Evolutionary conservation across 2,329 filamentous ascomycete genomes (phyloP).

Genomic region (Fusarium anguioides): DNA sequence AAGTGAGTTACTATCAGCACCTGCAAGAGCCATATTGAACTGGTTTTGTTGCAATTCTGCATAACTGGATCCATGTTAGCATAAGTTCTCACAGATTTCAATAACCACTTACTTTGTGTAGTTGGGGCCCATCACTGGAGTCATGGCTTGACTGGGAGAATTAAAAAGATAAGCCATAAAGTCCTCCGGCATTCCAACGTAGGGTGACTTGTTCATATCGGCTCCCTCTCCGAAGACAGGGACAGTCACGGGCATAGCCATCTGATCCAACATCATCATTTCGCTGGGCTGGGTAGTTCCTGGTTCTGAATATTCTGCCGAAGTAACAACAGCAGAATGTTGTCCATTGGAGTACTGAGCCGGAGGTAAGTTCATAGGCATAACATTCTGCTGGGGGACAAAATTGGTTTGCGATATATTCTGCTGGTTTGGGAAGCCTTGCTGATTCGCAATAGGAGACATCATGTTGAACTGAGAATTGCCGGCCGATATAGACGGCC

Average conservation of each 20-base stretch:
- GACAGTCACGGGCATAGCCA: constrained; percentile 74
- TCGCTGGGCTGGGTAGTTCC: constrained; percentile 60
- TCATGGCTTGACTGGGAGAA: constrained; percentile 48
- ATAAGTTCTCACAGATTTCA: neutral
- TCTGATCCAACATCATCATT: constrained; percentile 71
- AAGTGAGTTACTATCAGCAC: constrained; percentile 58
- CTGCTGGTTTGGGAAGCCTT: constrained; percentile 61
- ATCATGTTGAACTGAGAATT: constrained; percentile 63
- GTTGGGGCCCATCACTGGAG: constrained; percentile 60
- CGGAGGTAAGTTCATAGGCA: constrained; percentile 71
- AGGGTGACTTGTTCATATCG: constrained; percentile 83
- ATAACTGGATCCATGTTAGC: constrained; percentile 57
- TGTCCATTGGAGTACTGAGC: constrained; percentile 62
- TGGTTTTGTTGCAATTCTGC: constrained; percentile 60
- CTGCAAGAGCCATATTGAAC: constrained; percentile 59
- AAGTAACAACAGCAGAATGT: constrained; percentile 47
- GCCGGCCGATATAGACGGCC: constrained; percentile 60
- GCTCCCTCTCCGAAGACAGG: constrained; percentile 89
- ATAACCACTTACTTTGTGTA: constrained; percentile 58
- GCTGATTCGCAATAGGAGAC: constrained; percentile 63
- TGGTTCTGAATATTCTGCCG: constrained; percentile 60
- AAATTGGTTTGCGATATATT: constrained; percentile 62
- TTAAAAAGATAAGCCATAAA: constrained; percentile 89
- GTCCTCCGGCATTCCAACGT: constrained; percentile 84
- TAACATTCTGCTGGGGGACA: constrained; percentile 70